Percentiles rank a stretch among this genome's conserved stretches.
These are phyloP conservation scores for Fusarium musae DNA, from an alignment of 2,329 filamentous ascomycete genomes.

Conservation along the genomic window DNA sequence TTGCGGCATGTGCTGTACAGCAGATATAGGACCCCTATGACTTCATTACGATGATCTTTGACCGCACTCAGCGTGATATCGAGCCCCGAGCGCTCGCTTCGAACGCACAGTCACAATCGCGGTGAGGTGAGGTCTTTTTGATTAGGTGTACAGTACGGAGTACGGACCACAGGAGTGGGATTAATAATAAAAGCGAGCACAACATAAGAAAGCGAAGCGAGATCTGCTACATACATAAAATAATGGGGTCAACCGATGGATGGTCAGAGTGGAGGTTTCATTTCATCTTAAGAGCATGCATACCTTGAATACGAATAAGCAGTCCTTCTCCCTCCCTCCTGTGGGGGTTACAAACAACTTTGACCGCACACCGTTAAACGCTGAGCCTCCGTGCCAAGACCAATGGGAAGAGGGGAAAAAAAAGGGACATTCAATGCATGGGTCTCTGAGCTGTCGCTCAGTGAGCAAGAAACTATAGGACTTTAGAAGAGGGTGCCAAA, in stretches of 20 bases:
- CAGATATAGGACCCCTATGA: slow-evolving; percentile 45
- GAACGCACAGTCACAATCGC: slow-evolving; percentile 36
- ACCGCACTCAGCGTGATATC: slow-evolving; percentile 17
- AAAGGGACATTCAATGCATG: background rate
- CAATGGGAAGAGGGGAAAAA: background rate
- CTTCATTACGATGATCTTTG: slow-evolving; percentile 40
- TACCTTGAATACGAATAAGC: slow-evolving; percentile 35
- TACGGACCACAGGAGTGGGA: slow-evolving; percentile 18
- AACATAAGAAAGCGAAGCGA: slow-evolving; percentile 12
- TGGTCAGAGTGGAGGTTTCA: slow-evolving; percentile 34
- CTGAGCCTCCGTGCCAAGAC: slow-evolving; percentile 37
- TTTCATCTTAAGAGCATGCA: slow-evolving; percentile 32
- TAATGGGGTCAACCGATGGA: slow-evolving; percentile 20
- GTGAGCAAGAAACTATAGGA: background rate
- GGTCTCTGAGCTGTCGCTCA: slow-evolving; percentile 23
- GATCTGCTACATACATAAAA: slow-evolving; percentile 23
- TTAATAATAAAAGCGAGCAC: slow-evolving; percentile 15
- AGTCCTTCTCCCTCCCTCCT: background rate
- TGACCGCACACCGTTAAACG: slow-evolving; percentile 18
- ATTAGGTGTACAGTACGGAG: background rate
- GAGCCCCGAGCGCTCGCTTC: slow-evolving; percentile 35
- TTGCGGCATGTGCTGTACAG: slow-evolving; percentile 14
- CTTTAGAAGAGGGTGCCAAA: background rate
- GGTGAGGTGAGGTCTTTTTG: slow-evolving; percentile 33
- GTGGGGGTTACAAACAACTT: background rate